phyloP scores from a whole-genome alignment of 1,139 yeast genomes.

The Citeromyces hawaiiensis region DNA sequence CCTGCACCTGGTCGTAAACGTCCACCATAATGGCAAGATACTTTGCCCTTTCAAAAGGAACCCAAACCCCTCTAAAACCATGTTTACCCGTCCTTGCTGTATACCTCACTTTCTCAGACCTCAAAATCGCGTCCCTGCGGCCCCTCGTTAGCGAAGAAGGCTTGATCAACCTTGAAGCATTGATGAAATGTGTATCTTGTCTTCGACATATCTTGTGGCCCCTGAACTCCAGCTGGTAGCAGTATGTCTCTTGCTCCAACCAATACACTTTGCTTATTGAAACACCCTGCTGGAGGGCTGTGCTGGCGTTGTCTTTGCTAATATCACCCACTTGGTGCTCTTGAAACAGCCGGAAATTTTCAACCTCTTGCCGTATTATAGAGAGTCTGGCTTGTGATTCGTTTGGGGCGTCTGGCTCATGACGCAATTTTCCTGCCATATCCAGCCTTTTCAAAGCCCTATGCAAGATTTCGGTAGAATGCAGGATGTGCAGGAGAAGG shows the following conservation, averaged over 20 bases:
- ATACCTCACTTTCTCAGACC: constrained; percentile 27
- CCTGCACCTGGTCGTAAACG: constrained; percentile 22
- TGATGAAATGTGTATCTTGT: constrained; percentile 8
- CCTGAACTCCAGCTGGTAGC: neutral
- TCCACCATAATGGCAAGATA: constrained; percentile 40
- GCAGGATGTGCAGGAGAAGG: too few species aligned
- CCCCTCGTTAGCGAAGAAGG: constrained; percentile 48
- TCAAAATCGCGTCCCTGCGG: constrained; percentile 39
- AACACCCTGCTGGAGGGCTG: neutral
- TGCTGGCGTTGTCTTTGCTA: neutral
- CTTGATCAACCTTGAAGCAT: constrained; percentile 41
- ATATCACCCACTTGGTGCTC: neutral
- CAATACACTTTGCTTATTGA: neutral
- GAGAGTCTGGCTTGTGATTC: neutral
- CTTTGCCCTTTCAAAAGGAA: constrained; percentile 37
- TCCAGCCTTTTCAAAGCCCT: too few species aligned
- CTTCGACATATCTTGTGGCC: neutral
- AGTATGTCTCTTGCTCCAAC: neutral
- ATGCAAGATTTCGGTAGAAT: too few species aligned
- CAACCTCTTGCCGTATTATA: neutral
- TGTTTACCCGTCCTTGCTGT: constrained; percentile 40
- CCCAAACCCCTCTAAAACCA: constrained; percentile 46
- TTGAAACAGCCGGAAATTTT: neutral
- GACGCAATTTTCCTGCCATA: neutral
- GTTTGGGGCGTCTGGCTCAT: neutral